Evolutionary conservation across 768 basidiomycete genomes (phyloP).

Genomic region (Hirschioporus abietinus): DNA sequence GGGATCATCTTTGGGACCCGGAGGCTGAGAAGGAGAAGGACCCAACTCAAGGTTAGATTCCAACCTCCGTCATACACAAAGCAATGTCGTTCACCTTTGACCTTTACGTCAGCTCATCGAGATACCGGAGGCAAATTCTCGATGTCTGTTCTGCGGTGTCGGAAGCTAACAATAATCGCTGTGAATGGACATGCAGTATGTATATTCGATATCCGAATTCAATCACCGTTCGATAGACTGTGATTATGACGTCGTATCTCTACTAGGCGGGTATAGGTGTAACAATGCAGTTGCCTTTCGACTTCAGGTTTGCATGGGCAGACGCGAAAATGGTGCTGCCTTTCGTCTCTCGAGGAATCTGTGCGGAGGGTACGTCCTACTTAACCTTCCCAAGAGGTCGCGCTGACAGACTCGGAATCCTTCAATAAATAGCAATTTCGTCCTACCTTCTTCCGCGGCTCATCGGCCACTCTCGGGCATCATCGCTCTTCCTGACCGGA

Average conservation of each 20-base stretch:
- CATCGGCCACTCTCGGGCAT: conserved; percentile 46
- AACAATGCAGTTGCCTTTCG: conserved; percentile 47
- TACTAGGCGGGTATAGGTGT: conserved; percentile 43
- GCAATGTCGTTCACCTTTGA: neutral
- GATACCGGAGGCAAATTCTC: conserved; percentile 44
- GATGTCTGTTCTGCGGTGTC: conserved; percentile 44
- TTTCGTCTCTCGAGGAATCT: conserved; percentile 45
- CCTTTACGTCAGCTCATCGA: conserved; percentile 34
- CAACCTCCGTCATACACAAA: neutral
- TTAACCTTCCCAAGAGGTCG: no score
- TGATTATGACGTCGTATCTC: neutral
- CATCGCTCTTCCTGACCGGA: conserved; percentile 46
- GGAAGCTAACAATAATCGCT: conserved; percentile 48
- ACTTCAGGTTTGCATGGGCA: conserved; percentile 48
- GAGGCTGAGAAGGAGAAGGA: conserved; percentile 42
- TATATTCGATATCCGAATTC: conserved; percentile 6
- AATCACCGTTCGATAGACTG: no score
- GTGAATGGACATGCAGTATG: conserved; percentile 47
- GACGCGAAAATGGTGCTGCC: conserved; percentile 45
- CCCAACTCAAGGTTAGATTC: conserved; percentile 29
- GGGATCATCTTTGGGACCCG: conserved; percentile 31
- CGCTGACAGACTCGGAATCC: neutral
- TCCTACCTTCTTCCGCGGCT: conserved; percentile 51
- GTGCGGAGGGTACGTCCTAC: conserved; percentile 37
- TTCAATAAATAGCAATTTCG: conserved; percentile 26